Evolutionary conservation across 805 yeast genomes (phyloP), one percentile per base, ranked within the genome.

Genomic region (Metschnikowia similis): DNA sequence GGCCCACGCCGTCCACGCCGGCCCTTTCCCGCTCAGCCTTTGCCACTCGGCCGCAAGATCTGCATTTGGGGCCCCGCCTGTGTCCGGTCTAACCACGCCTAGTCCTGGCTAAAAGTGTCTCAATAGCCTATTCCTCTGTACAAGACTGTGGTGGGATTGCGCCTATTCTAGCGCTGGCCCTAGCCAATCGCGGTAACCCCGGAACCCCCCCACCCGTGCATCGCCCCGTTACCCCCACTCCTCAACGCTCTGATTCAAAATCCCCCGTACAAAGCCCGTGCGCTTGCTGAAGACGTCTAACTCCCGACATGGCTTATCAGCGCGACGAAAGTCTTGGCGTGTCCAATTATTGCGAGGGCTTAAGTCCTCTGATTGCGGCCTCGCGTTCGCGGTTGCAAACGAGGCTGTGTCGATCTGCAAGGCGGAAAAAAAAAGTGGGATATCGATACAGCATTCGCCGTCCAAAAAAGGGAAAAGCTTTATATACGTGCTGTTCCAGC

Each of bases 381-480:
- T 29, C 34, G 42, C 42, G 42, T 41, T 21, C 47, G 41, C 50
- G 56, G 56, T 52, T 53, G 56, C 53, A 48, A 53, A 53, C 56
- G 56, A 38, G 56, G 56, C 56, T 53, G 53, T 50, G 56, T 48
- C 38, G 36, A 39, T 35, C 41, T 39, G 47, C 53, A 49, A 17
- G 40, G 48, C 54, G 45, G 49, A 41, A 35, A 42, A 44, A 41
- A 34, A 41, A 42, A 42, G 9, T 8, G 6, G 38, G 31, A 14
- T 43, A 34, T 35, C 46, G 34, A 35, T 43, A 13, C 11, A 31
- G 16, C 29, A 21, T 32, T 31, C 35, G 28, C 30, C 40, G 8
- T 35, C 38, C 46, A 14, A 43, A 43, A 35, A 27, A 43, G 46
- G 40, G 16, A 43, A 43, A 43, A 43, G 27, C 45, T 41, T 41